These are phyloP conservation scores for Colletotrichum lindemuthianum DNA, from an alignment of 2,329 filamentous ascomycete genomes.

Conservation along the genomic window DNA sequence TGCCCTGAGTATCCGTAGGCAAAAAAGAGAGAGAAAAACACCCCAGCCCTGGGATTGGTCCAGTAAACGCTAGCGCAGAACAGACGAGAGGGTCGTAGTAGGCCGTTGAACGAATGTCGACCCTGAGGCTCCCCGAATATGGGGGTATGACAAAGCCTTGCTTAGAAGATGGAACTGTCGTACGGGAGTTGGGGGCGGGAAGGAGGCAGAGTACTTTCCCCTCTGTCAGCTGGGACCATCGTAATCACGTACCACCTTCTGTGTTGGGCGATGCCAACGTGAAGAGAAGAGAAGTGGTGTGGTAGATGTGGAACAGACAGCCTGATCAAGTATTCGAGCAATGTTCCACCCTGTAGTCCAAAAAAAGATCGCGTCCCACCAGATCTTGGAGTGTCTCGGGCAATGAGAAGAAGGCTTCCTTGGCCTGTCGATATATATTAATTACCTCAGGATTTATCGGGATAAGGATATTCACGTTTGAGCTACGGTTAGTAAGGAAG, in stretches of 20 bases:
- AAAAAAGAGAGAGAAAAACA: neutral
- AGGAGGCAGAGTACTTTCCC: neutral
- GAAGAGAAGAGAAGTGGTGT: no score
- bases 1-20: neutral
- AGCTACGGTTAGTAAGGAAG: no score
- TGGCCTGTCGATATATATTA: no score
- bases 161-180: neutral
- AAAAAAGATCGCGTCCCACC: no score
- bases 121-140: no score
- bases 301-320: no score
- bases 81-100: neutral
- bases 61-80: constrained; percentile 18
- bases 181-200: neutral
- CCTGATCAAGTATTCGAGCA: neutral
- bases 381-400: no score
- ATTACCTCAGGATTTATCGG: no score
- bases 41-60: constrained; percentile 2
- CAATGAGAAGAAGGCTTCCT: no score
- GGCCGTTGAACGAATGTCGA: neutral
- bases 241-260: constrained; percentile 2
- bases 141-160: constrained; percentile 1
- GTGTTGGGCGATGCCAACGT: neutral
- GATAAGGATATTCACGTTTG: no score
- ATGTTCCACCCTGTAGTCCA: neutral
- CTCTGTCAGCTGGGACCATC: neutral